phyloP scores from a whole-genome alignment of 768 basidiomycete genomes.

The Mycena floridula region DNA sequence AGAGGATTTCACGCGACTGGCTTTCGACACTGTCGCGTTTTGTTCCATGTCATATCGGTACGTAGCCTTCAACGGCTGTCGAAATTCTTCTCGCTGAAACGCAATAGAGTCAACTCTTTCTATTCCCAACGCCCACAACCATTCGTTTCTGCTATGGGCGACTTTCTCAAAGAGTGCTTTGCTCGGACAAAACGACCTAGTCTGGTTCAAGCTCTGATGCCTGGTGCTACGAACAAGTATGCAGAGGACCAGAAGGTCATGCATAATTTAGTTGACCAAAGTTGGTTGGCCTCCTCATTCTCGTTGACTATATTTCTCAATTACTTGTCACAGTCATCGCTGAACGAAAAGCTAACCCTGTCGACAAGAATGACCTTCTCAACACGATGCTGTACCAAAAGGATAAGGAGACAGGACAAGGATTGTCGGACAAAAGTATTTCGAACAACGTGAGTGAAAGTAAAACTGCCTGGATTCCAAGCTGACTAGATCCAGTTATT shows the following conservation, averaged over 20 bases:
- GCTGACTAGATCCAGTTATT: conserved; percentile 23
- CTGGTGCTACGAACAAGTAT: conserved; percentile 29
- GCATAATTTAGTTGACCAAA: conserved; percentile 32
- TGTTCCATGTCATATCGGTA: conserved; percentile 37
- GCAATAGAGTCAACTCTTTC: conserved; percentile 37
- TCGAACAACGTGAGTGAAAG: conserved; percentile 28
- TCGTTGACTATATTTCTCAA: neutral
- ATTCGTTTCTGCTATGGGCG: conserved; percentile 33
- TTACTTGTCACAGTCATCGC: conserved; percentile 25
- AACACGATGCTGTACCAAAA: conserved; percentile 38
- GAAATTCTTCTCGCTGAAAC: neutral
- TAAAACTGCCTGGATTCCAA: neutral
- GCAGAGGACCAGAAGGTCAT: conserved; percentile 34
- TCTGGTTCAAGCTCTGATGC: conserved; percentile 29
- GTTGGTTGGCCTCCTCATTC: conserved; percentile 18
- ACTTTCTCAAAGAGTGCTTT: conserved; percentile 33
- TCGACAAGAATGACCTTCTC: conserved; percentile 36
- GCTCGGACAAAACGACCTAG: conserved; percentile 27
- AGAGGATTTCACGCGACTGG: conserved; percentile 43
- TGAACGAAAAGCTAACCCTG: conserved; percentile 30
- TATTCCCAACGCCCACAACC: conserved; percentile 30
- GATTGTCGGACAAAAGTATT: conserved; percentile 35
- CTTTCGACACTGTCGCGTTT: conserved; percentile 41
- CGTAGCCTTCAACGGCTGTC: conserved; percentile 1
- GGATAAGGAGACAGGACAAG: conserved; percentile 38